Base-by-base conservation (phyloP, 352 stramenopile species). In the Phytopythium cucurbitacearum region DNA sequence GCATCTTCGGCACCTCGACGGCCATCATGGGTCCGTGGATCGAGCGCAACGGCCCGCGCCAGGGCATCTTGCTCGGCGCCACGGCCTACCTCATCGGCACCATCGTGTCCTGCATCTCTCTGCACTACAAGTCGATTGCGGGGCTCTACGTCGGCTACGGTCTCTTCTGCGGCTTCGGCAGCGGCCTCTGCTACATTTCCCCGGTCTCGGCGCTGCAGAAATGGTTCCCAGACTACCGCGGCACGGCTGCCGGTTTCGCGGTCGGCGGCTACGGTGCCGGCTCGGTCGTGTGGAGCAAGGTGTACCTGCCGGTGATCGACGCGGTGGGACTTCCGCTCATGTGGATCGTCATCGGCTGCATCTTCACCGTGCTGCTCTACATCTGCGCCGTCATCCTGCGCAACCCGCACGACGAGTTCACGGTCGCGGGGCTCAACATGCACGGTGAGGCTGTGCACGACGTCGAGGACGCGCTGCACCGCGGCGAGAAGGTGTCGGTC, bases 11-110 rank as follows among this genome's bases (percentile, higher is more conserved):
- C 40, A 76, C 70, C 0, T 78, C 79, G 33, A 83, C 74, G 1
- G 77, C 79, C 12, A 82, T 86, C 41, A 80, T 87, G 68, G 79
- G 79, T n/a, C 77, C 74, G 13, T 89, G 79, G 79, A 78, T 87
- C 37, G 79, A 89, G 45, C 73, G 75, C 35, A 59, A 84, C 53
- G 77, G 79, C 5, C 79, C 79, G 4, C 74, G 79, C 16, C 55
- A 63, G 4, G 77, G 74, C 15, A 62, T 85, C 3, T 44, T 83
- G 15, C 62, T 88, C 3, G 79, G 76, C 34, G 76, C 71, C 10
- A 65, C 53, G 5, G 63, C 66, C 8, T 89, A 85, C 48, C 45
- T 87, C 32, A 42, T 73, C 8, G 77, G 71, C 34, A 61, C 83
- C 38, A 48, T 78, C 32, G 68, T 87, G 35, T 56, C 53, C 8